Evolutionary conservation across 169 alveolate species (phyloP), one percentile per base, ranked within the genome.

Genomic region (Plasmodium vinckei): DNA sequence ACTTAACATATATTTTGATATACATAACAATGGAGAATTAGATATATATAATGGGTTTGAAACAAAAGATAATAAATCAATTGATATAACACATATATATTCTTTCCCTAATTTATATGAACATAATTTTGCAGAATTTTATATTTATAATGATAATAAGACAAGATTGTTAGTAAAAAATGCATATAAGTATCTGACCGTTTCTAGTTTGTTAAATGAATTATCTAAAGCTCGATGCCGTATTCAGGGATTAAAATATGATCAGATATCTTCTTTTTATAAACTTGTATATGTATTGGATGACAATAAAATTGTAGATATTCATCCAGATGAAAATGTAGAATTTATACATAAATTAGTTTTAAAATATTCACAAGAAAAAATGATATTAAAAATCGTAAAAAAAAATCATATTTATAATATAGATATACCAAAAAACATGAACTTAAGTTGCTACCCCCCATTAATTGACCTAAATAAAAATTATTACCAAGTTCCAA

Each of bases 401-500:
- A 39, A n/a, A 21, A 86, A 70, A 72, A 82, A 25, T 59, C 44
- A 51, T 33, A 67, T 12, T 23, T 57, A 17, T 46, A 25, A 59
- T n/a, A 17, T 5, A 3, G 53, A 25, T 42, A n/a, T 68, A 27
- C 91, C 91, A 33, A 33, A 33, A 33, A 63, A 86, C 25, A 47
- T 86, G 73, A 33, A 86, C 27, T 53, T 86, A 7, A 86, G 87
- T 54, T 7, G 77, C 1, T 70, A 86, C 25, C 87, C 91, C 21
- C 2, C 72, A 21, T 9, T 69, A 25, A 53, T 86, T 39, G 91
- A 86, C 13, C 10, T 86, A 46, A 86, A 87, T 53, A 86, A 86
- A 86, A 86, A 86, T 68, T 23, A 69, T 49, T 86, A 69, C 79
- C 91, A 86, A 59, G 91, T 86, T 44, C 42, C 49, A 9, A 68